Evolutionary conservation across 129 eudicot species (phyloP), one percentile per base, ranked within the genome.

Genomic region (Centaurea solstitialis): DNA sequence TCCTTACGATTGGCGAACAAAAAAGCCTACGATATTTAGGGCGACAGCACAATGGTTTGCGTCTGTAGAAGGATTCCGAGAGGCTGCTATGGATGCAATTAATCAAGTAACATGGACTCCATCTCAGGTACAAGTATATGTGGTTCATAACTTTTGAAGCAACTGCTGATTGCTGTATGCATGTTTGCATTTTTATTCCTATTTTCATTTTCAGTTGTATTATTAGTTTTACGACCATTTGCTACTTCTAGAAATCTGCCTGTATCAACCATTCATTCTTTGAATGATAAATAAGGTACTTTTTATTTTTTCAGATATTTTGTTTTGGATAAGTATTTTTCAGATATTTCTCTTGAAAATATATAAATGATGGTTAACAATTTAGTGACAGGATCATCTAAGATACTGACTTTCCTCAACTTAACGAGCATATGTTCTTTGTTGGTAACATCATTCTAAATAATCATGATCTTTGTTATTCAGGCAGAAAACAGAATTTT

Each of bases 11-110:
- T 95, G 99, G 99, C 86, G 99, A 84, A 95, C 99, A 67, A 95
- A 95, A 85, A 89, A 95, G 89, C 99, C 99, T 39, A 95, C 99
- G 28, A 95, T 95, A 75, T 96, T 93, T 84, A 93, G 99, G 86
- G 99, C 99, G 24, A 96, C 99, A 65, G 98, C 91, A 75, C 99
- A 96, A 72, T 96, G 99, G 99, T 96, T 96, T 91, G 98, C 99
- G 4, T 96, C 99, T 43, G 99, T 96, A 23, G 99, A 96, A 88
- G 99, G 99, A 30, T 96, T 96, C 35, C 90, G 97, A 69, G 80
- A 91, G 41, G 91, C 95, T 76, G 99, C 89, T 66, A 89, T 93
- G 97, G 88, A 87, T 82, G 93, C 99, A 17, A 96, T 96, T 64
- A 85, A 76, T 59, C 85, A 93, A 84, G 99, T 96, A 69, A 79